These are phyloP conservation scores for Fragilaria radians DNA, from an alignment of 108 stramenopile genomes.

Conservation along the genomic window DNA sequence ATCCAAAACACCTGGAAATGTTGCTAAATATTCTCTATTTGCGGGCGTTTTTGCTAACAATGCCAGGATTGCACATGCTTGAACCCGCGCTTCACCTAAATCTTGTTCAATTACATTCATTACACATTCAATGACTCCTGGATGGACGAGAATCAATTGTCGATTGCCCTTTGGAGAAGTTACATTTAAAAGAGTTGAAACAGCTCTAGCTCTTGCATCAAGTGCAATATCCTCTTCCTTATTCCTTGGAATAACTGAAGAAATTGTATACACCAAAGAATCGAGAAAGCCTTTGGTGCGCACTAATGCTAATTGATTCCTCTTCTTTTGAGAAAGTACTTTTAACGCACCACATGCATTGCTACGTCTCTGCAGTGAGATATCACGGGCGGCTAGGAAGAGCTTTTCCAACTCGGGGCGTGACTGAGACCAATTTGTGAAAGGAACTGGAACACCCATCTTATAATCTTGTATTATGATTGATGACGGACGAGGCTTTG, in stretches of 20 bases:
- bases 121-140: slow-evolving; percentile 38
- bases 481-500: slow-evolving; percentile 22
- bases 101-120: slow-evolving; percentile 54
- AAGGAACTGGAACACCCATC: slow-evolving; percentile 5
- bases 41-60: slow-evolving; percentile 56
- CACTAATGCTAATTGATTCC: slow-evolving; percentile 53
- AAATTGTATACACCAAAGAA: slow-evolving; percentile 42
- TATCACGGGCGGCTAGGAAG: slow-evolving; percentile 42
- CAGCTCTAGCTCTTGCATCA: slow-evolving; percentile 56
- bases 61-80: slow-evolving; percentile 55
- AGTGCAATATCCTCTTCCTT: slow-evolving; percentile 39
- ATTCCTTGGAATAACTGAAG: slow-evolving; percentile 22
- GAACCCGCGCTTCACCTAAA: slow-evolving; percentile 47
- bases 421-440: slow-evolving; percentile 27
- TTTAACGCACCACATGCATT: slow-evolving; percentile 82
- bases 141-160: slow-evolving; percentile 38
- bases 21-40: slow-evolving; percentile 50
- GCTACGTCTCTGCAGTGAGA: slow-evolving; percentile 45
- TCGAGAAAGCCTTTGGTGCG: slow-evolving; percentile 68
- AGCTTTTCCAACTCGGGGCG: slow-evolving; percentile 47
- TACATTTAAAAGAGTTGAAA: slow-evolving; percentile 46
- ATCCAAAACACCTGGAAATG: slow-evolving; percentile 23
- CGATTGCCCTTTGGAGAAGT: slow-evolving; percentile 67
- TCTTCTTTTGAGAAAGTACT: slow-evolving; percentile 46
- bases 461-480: slow-evolving; percentile 38